Base-by-base conservation (phyloP, 306 rosid species). In the Glycyrrhiza uralensis region DNA sequence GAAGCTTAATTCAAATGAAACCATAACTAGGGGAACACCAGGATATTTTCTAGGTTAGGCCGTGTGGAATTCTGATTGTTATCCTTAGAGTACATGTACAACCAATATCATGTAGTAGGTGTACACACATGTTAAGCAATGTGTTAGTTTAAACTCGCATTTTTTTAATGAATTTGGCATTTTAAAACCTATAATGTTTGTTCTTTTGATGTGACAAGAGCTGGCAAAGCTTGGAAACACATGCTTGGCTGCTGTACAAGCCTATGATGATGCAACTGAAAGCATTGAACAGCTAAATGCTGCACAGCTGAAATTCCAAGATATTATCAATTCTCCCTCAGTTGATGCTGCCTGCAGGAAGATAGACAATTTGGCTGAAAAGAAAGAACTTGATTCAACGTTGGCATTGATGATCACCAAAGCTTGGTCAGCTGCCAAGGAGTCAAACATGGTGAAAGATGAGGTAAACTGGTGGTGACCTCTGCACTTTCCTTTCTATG, bases 351-450 rank as follows among this genome's bases (percentile, higher is more conserved):
- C 97, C 73, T 94, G 97, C 82, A 85, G 83, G 84, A 94, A 94
- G 91, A 91, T 94, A 83, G 97, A 94, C 84, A 75, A 62, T 74
- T 84, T 94, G 84, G 99, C 97, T 29, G 92, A 80, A 82, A 94
- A 87, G 81, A 89, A 83, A 52, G 87, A 94, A 71, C 96, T 94
- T 3, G 97, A 94, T 75, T 87, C 97, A 2, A 75, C 99, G 18
- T 79, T 91, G 81, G 99, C 85, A 55, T 82, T 94, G 89, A 94
- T 91, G 99, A 90, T 94, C 77, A 83, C 96, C 69, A 94, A 94
- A 85, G 97, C 99, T 69, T 94, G 96, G 96, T 89, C 97, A 28
- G 96, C 91, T 45, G 95, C 99, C 22, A 94, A 94, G 80, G 97
- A 94, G 79, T 72, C 95, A 4, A 86, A 79, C 85, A 87, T 94